These are phyloP conservation scores for Colletotrichum cordylinicola DNA, from an alignment of 2,329 filamentous ascomycete species.

Conservation along the genomic window DNA sequence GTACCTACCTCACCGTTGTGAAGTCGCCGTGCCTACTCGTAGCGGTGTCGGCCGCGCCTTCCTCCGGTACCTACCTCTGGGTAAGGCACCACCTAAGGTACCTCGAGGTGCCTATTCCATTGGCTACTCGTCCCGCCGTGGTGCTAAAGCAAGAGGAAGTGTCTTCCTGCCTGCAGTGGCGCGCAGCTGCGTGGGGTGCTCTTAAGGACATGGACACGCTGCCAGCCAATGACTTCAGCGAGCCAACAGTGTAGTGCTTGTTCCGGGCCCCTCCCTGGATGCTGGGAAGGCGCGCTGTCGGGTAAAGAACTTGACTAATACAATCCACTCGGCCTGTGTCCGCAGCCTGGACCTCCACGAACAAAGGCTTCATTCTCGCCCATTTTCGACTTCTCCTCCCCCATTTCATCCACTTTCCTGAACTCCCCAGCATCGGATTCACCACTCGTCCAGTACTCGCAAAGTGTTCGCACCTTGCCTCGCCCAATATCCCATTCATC, in stretches of 20 bases:
- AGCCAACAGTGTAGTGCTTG: constrained; percentile 2
- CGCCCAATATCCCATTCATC: background rate
- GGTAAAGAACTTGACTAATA: constrained; percentile 24
- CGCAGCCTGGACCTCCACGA: constrained; percentile 5
- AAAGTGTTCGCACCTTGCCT: background rate
- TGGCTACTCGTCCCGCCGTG: too few species aligned
- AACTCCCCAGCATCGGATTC: background rate
- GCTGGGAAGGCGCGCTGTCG: constrained; percentile 16
- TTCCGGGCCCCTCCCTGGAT: background rate
- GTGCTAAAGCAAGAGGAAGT: background rate
- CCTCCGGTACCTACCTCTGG: too few species aligned
- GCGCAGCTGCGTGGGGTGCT: constrained; percentile 4
- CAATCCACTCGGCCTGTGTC: constrained; percentile 19
- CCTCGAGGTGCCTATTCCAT: too few species aligned
- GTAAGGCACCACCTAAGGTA: too few species aligned
- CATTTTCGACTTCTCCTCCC: constrained; percentile 20
- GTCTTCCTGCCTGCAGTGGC: background rate
- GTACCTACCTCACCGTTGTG: background rate
- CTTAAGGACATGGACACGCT: background rate
- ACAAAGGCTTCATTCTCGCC: constrained; percentile 23
- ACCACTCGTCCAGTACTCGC: background rate
- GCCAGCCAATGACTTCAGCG: constrained; percentile 4
- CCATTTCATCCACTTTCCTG: constrained; percentile 20
- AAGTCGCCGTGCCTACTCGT: background rate
- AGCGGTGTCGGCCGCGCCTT: background rate